Percentiles rank a stretch among this genome's conserved stretches.
Conservation (phyloP, 441 rosid species). For the Macaranga tanarius region DNA sequence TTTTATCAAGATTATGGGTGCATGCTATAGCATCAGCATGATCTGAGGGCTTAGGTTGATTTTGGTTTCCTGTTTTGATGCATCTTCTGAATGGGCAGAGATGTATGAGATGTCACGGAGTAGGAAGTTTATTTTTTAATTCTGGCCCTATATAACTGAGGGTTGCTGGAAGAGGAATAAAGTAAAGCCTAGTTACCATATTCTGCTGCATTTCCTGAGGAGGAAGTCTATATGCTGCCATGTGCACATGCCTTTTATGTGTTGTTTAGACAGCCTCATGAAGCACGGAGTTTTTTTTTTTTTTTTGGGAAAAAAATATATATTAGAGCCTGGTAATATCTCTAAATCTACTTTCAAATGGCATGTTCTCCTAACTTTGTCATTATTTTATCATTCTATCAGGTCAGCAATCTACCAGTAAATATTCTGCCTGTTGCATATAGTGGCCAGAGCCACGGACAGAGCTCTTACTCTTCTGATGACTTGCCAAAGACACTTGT, state of each 20-base stretch:
- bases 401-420: constrained; percentile 67
- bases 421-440: constrained; percentile 67
- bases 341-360: not conserved
- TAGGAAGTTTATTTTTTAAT: not conserved
- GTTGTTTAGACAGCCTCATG: not conserved
- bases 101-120: not conserved
- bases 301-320: too few species aligned
- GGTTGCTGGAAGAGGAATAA: not conserved
- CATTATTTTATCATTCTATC: constrained; percentile 12
- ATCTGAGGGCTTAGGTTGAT: constrained; percentile 4
- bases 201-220: not conserved
- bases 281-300: not conserved
- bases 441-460: constrained; percentile 60
- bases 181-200: not conserved
- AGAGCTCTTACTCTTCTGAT: constrained; percentile 61
- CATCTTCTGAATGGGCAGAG: not conserved
- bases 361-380: not conserved
- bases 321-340: not conserved
- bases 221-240: not conserved
- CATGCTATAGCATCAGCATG: not conserved
- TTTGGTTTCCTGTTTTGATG: not conserved
- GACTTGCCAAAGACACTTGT: constrained; percentile 71
- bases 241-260: not conserved
- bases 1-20: not conserved
- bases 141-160: not conserved